Evolutionary conservation across 2,329 filamentous ascomycete species (phyloP), one percentile per base, ranked within the genome.

Genomic region (Pseudocercospora cruenta): DNA sequence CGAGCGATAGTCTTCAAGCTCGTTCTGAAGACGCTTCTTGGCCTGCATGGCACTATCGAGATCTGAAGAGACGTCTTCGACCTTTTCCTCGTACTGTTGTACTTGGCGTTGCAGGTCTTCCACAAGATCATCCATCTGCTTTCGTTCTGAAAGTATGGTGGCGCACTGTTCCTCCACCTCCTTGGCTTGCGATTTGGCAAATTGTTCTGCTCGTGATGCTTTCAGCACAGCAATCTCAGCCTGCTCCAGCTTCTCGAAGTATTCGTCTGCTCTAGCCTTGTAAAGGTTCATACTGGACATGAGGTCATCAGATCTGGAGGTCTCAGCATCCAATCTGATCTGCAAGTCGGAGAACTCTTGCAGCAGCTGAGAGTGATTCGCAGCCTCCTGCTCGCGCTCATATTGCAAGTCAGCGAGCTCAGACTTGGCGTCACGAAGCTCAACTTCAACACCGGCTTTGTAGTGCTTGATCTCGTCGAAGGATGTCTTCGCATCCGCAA

Each of bases 181-280:
- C 74, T 88, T 90, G 9, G 92, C 91, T 77, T 97, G 94, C 0
- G 91, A 85, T 79, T 92, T 96, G 64, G 94, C 94, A 77, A 98
- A 97, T 73, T 97, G 93, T 79, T 98, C 94, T 0, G 95, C 94
- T 24, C 94, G 88, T 67, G 87, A 90, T 16, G 94, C 94, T 78
- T 97, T 97, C 69, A 99, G 86, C 19, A 98, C 94, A 0, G 94
- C 90, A 71, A 98, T 96, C 78, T 99, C 94, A 16, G 95, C 95
- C 77, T 98, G 94, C 79, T 99, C 94, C 21, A 99, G 87, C 80
- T 97, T 97, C 82, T 89, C 91, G 80, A 97, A 99, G 80, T 99
- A 98, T 77, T 98, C 94, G 75, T 98, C 93, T 3, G 94, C 91
- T 51, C 94, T 89, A 69, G 88, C 89, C 85, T 96, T 97, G 84